phyloP scores from a whole-genome alignment of 2,329 filamentous ascomycete species.

The Mycosphaerelloides madeirae region DNA sequence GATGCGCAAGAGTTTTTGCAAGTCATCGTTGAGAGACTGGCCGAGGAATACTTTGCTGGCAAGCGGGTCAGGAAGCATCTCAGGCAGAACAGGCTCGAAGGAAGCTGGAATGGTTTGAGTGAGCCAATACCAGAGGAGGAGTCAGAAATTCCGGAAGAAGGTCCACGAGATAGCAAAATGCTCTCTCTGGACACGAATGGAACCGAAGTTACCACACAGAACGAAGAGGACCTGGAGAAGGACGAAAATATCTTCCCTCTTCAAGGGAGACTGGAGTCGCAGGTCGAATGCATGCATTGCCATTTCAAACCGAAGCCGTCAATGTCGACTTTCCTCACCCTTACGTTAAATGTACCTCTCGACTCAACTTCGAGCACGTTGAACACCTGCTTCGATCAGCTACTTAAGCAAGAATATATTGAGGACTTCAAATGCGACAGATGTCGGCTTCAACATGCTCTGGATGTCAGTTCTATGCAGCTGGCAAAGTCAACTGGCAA shows the following conservation, averaged over 20 bases:
- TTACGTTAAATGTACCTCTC: slow-evolving; percentile 88
- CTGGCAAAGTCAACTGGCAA: slow-evolving; percentile 52
- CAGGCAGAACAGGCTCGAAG: slow-evolving; percentile 19
- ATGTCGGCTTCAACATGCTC: slow-evolving; percentile 79
- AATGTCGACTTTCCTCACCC: slow-evolving; percentile 79
- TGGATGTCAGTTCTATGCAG: slow-evolving; percentile 59
- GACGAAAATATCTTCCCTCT: slow-evolving; percentile 77
- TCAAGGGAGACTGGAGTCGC: slow-evolving; percentile 88
- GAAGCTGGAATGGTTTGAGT: background rate
- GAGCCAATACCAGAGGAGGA: background rate
- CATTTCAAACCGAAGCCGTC: slow-evolving; percentile 82
- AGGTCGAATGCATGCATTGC: slow-evolving; percentile 87
- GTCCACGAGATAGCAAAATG: slow-evolving; percentile 16
- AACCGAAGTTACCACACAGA: slow-evolving; percentile 17
- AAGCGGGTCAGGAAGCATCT: slow-evolving; percentile 64
- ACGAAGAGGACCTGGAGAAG: slow-evolving; percentile 33
- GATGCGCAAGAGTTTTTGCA: slow-evolving; percentile 97
- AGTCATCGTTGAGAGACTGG: slow-evolving; percentile 83
- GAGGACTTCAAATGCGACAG: slow-evolving; percentile 95
- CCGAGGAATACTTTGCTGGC: slow-evolving; percentile 90
- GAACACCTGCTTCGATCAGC: slow-evolving; percentile 83
- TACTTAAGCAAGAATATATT: slow-evolving; percentile 92
- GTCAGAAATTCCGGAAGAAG: too few relatives aligned
- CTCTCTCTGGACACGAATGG: slow-evolving; percentile 2
- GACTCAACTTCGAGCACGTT: slow-evolving; percentile 66